These are phyloP conservation scores for Wilhelminamyces savonicus DNA, from an alignment of 805 yeast species.

Conservation along the genomic window DNA sequence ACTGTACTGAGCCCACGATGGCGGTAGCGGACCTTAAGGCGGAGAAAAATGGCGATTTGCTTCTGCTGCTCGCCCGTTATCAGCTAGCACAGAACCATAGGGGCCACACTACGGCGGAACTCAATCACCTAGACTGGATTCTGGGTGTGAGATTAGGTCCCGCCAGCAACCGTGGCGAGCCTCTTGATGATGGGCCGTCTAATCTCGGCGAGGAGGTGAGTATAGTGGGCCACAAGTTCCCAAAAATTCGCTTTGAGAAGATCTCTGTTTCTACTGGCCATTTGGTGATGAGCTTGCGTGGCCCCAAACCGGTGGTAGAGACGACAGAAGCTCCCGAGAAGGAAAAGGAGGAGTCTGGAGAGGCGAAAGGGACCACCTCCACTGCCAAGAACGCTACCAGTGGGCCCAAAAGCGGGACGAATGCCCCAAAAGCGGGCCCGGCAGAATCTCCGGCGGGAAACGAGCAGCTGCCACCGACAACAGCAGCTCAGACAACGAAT, in stretches of 20 bases:
- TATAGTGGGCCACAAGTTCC: conserved; percentile 80
- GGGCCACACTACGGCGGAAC: conserved; percentile 28
- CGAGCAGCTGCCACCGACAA: no score
- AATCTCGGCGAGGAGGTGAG: conserved; percentile 91
- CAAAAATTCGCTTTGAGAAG: conserved; percentile 78
- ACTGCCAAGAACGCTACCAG: no score
- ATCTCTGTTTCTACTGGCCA: conserved; percentile 85
- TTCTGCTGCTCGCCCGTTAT: conserved; percentile 31
- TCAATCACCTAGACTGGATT: conserved; percentile 82
- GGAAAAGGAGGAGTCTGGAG: conserved; percentile 1
- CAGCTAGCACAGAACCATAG: conserved; percentile 31
- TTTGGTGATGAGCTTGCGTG: conserved; percentile 69
- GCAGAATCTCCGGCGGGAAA: no score
- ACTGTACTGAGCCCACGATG: conserved; percentile 31
- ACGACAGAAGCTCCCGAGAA: background rate
- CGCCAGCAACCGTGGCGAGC: conserved; percentile 30
- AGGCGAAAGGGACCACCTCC: background rate
- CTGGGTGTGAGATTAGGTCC: conserved; percentile 81
- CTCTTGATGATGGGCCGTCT: conserved; percentile 31
- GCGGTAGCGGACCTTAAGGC: conserved; percentile 25
- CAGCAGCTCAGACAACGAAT: no score
- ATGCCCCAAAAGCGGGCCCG: no score
- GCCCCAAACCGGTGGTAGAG: conserved; percentile 30
- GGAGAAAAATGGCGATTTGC: conserved; percentile 25
- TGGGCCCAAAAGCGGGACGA: no score